Conservation (phyloP, 2,329 filamentous ascomycete genomes). For the Cladosporium sp. region DNA sequence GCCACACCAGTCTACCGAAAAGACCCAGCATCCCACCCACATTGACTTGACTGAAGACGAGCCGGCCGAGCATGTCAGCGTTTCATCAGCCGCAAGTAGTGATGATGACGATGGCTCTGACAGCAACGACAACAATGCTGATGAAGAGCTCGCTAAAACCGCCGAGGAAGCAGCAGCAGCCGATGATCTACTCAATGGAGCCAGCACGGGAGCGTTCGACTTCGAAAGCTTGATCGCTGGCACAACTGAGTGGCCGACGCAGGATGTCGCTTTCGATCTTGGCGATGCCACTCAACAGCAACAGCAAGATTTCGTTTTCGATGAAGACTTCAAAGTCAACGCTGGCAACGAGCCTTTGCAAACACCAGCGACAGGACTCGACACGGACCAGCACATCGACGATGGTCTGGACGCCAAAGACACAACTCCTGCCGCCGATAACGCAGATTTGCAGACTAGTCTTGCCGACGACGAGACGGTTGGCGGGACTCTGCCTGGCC, state of each 20-base stretch:
- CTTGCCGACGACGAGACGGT: neutral
- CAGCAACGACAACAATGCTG: neutral
- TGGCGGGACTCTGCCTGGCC: neutral
- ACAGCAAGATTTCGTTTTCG: constrained; percentile 4
- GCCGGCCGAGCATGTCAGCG: neutral
- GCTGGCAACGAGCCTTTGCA: neutral
- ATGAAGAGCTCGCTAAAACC: too few relatives aligned
- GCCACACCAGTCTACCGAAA: neutral
- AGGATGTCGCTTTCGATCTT: neutral
- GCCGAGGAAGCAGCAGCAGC: too few relatives aligned
- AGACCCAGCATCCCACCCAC: neutral
- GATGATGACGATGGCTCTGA: too few relatives aligned
- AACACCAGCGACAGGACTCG: neutral
- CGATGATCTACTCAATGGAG: too few relatives aligned
- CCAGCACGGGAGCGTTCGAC: neutral
- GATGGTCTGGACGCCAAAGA: too few relatives aligned
- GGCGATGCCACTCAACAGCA: neutral
- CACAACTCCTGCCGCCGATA: neutral
- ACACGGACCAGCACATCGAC: too few relatives aligned
- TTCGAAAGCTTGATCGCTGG: neutral
- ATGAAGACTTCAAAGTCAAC: neutral
- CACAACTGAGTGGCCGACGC: neutral
- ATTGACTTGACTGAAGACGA: constrained; percentile 3
- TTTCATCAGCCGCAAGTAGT: too few relatives aligned
- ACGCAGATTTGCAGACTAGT: neutral